Base-by-base conservation (phyloP, 1,284 basidiomycete genomes). In the Grifola frondosa region DNA sequence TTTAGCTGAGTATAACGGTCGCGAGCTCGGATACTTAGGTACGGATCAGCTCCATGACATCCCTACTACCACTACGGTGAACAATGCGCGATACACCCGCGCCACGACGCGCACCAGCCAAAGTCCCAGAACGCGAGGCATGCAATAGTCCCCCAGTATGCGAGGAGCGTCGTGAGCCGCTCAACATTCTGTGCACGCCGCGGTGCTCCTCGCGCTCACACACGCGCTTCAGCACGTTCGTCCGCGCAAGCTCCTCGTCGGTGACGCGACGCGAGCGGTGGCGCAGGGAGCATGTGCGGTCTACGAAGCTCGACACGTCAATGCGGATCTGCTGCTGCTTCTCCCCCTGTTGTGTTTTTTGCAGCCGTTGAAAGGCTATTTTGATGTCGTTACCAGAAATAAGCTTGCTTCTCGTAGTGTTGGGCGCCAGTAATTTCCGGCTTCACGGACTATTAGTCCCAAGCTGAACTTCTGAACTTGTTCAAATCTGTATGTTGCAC, bases 41-140 rank as follows among this genome's bases (percentile, higher is more conserved):
- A n/a, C n/a, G n/a, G 34, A 84, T 74, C 2, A 82, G 83, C 56
- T 86, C 81, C 80, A 84, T 84, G 9, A 81, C 63, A 51, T 85
- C 81, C 81, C 80, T 81, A 30, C 52, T 40, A n/a, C 22, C 30
- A 39, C 5, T 5, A 5, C 6, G 17, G 28, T 37, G 31, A 9
- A 16, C 22, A 42, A 21, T 11, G 36, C 28, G 26, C 12, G 13
- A 22, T 13, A 37, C 6, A n/a, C n/a, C n/a, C n/a, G n/a, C n/a
- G n/a, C n/a, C 7, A 17, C 7, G 24, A 15, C 0, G 54, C 68
- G 32, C 42, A 77, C 76, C 76, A 80, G 15, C 77, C 77, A 48
- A 67, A 75, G 57, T 80, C 77, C 77, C 77, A 79, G 59, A 81
- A 81, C n/a, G 78, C 85, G 40, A 81, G 65, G 15, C 81, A 68